Evolutionary conservation across 805 yeast genomes (phyloP).

Genomic region (Suhomyces sp.): DNA sequence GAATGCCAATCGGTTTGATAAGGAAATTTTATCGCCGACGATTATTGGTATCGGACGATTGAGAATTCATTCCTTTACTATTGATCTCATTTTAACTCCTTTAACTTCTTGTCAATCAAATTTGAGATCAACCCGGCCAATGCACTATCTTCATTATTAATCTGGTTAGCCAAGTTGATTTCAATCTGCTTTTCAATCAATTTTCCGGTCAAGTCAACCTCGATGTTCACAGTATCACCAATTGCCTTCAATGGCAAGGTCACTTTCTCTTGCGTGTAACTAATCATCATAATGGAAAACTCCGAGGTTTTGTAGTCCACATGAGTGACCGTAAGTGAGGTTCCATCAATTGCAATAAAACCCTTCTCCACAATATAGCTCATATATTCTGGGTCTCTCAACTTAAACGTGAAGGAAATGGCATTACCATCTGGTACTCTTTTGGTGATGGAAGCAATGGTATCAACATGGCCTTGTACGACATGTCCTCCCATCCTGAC

Average conservation of each 20-base stretch:
- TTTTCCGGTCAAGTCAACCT: conserved; percentile 94
- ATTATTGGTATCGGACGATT: too few relatives aligned
- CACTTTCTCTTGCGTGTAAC: conserved; percentile 84
- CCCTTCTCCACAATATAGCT: conserved; percentile 93
- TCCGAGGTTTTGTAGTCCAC: conserved; percentile 59
- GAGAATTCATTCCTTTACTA: too few relatives aligned
- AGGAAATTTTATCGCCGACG: too few relatives aligned
- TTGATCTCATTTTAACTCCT: not conserved
- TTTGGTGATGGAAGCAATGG: conserved; percentile 65
- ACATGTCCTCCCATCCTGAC: conserved; percentile 95
- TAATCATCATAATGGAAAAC: conserved; percentile 87
- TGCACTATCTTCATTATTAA: conserved; percentile 46
- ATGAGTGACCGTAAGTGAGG: conserved; percentile 81
- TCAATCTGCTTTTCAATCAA: conserved; percentile 83
- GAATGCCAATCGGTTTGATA: too few relatives aligned
- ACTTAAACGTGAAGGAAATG: conserved; percentile 67
- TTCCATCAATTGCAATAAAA: conserved; percentile 89
- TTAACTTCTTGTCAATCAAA: conserved; percentile 32
- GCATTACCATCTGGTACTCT: conserved; percentile 70
- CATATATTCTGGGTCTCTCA: conserved; percentile 59
- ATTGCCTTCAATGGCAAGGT: conserved; percentile 62
- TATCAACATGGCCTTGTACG: conserved; percentile 97
- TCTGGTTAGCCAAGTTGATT: conserved; percentile 53
- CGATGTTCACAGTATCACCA: conserved; percentile 78
- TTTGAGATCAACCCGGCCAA: conserved; percentile 47